Conservation (phyloP, 345 rosid genomes). For the Firmiana major region DNA sequence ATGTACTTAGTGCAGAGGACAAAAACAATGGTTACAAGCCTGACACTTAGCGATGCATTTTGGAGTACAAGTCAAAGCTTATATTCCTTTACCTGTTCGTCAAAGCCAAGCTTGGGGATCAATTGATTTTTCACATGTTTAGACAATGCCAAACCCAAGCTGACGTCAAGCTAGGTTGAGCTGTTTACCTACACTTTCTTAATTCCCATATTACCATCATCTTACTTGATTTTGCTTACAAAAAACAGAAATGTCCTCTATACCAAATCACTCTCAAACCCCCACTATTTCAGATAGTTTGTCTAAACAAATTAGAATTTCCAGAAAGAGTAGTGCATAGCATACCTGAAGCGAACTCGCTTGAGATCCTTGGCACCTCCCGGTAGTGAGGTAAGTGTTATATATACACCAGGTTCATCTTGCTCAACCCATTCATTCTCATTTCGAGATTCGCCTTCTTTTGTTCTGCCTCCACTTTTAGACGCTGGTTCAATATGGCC, state of each 20-base stretch:
- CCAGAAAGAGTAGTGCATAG: not conserved
- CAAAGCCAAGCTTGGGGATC: not conserved
- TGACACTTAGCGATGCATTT: not conserved
- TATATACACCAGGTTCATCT: constrained; percentile 95
- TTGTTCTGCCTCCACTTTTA: constrained; percentile 56
- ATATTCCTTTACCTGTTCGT: not conserved
- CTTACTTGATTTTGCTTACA: not conserved
- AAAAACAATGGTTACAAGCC: not conserved
- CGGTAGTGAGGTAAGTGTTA: constrained; percentile 78
- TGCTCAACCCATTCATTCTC: constrained; percentile 96
- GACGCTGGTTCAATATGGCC: constrained; percentile 52
- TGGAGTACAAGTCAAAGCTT: not conserved
- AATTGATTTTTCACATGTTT: not conserved
- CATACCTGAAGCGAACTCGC: constrained; percentile 97
- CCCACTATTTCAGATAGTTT: not conserved
- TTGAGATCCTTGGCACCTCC: constrained; percentile 94
- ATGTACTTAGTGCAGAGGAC: not conserved
- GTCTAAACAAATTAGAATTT: not conserved
- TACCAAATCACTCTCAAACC: not conserved
- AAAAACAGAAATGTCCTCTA: not conserved
- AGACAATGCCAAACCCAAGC: not conserved
- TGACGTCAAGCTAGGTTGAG: not conserved
- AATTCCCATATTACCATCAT: not conserved
- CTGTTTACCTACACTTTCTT: not conserved
- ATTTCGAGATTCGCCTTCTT: constrained; percentile 58